Evolutionary conservation across 192 early-diverging fungal species (phyloP).

Genomic region (Jimgerdemannia lactiflua): DNA sequence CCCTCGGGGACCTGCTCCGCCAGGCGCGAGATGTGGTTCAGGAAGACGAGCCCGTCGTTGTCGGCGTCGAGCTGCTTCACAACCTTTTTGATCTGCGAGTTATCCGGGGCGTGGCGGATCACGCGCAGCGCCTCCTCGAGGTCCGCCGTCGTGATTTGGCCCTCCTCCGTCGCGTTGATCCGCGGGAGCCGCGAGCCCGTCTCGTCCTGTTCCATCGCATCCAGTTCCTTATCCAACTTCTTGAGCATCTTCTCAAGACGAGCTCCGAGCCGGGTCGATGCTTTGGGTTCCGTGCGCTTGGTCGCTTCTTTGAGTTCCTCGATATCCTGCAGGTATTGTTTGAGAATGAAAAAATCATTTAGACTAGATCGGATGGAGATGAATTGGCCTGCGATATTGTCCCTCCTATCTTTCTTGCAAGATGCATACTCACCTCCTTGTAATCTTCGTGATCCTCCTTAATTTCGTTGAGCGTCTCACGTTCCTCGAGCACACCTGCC

Average conservation of each 20-base stretch:
- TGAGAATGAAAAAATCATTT: too few relatives aligned
- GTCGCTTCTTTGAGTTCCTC: slow-evolving; percentile 52
- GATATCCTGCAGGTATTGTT: slow-evolving; percentile 34
- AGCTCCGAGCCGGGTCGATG: slow-evolving; percentile 53
- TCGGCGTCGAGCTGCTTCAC: slow-evolving; percentile 72
- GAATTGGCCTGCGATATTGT: background rate
- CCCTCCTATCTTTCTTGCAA: background rate
- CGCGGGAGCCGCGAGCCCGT: slow-evolving; percentile 63
- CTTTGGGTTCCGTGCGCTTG: slow-evolving; percentile 50
- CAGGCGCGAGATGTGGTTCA: slow-evolving; percentile 59
- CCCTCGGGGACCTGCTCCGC: slow-evolving; percentile 54
- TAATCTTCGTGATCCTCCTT: slow-evolving; percentile 61
- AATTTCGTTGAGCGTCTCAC: slow-evolving; percentile 59
- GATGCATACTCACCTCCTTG: slow-evolving; percentile 45
- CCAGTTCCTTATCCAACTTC: slow-evolving; percentile 68
- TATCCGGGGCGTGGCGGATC: slow-evolving; percentile 65
- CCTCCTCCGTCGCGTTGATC: slow-evolving; percentile 62
- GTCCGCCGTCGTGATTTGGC: slow-evolving; percentile 63
- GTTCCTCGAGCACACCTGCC: slow-evolving; percentile 57
- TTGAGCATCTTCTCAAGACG: slow-evolving; percentile 80
- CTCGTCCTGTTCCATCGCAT: slow-evolving; percentile 38
- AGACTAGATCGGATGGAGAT: too few relatives aligned
- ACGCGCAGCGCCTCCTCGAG: slow-evolving; percentile 66
- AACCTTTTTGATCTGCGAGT: slow-evolving; percentile 68
- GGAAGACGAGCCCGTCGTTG: slow-evolving; percentile 62